Percentiles rank a stretch among this genome's conserved stretches.
Conservation (phyloP, 108 stramenopile genomes). For the Asterionellopsis glacialis region DNA sequence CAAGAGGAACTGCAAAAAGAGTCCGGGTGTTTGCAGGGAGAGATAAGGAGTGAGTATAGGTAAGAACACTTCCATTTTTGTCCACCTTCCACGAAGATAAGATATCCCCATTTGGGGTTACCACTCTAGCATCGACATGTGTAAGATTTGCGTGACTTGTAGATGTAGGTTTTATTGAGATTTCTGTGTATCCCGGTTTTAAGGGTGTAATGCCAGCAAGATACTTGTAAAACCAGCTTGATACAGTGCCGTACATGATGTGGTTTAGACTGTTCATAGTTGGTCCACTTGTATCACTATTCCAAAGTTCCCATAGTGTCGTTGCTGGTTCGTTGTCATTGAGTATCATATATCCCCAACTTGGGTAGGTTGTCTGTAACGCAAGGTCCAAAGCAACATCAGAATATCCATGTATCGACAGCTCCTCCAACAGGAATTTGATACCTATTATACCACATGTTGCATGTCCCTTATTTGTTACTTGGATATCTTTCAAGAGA, state of each 20-base stretch:
- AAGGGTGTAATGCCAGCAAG: conserved; percentile 18
- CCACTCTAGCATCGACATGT: no score
- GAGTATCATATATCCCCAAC: conserved; percentile 26
- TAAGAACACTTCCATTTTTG: no score
- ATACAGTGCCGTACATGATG: conserved; percentile 24
- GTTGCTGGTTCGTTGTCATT: conserved; percentile 23
- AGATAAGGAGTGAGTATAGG: no score
- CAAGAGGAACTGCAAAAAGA: neutral
- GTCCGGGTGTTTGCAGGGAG: neutral
- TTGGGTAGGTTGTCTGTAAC: conserved; percentile 22
- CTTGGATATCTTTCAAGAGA: conserved; percentile 19
- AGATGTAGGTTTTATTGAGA: conserved; percentile 4
- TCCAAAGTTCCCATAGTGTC: conserved; percentile 29
- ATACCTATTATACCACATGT: conserved; percentile 27
- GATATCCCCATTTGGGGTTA: no score
- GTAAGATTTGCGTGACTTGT: no score
- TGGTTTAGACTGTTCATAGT: conserved; percentile 25
- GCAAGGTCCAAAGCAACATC: conserved; percentile 23
- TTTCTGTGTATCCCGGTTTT: conserved; percentile 9
- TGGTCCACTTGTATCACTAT: neutral
- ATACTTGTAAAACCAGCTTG: conserved; percentile 27
- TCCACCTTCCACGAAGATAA: no score
- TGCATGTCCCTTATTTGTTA: conserved; percentile 13
- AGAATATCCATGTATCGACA: conserved; percentile 10
- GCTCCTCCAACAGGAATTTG: conserved; percentile 21